Base-by-base conservation (phyloP, 805 yeast genomes). In the Maudiozyma bulderi region DNA sequence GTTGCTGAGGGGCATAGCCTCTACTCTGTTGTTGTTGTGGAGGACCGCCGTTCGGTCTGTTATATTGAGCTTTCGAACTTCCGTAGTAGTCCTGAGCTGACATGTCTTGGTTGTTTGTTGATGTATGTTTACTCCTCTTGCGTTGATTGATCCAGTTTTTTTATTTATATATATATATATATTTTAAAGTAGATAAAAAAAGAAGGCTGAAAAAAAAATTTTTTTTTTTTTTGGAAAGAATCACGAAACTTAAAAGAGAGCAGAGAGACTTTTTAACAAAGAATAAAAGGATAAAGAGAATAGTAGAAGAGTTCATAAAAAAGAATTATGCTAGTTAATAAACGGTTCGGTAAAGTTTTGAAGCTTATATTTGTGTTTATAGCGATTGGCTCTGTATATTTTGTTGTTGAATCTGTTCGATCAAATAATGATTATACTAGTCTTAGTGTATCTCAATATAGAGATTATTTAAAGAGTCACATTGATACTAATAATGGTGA, bases 61-160 rank as follows among this genome's bases (percentile, higher is more conserved):
- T 20, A 13, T 40, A 31, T 15, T 38, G 47, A 42, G 32, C 34
- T 33, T 48, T 49, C 11, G 49, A 40, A 29, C 52, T 55, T 29
- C 54, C 52, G 51, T 59, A 59, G 43, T 60, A 60, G 31, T 60
- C 62, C 44, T 57, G 54, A 10, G 63, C 65, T 9, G 65, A 60
- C 65, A 60, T 60, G 11, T 40, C 13, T 20, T 28, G 20, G 15
- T 35, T 40, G 15, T 28, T 42, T 41, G 26, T 30, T 35, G 28
- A 5, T 15, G 6, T 11, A 5, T 20, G 28, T 11, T 4, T 33
- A 32, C 13, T 33, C n/a, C 29, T 33, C 3, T 15, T 31, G 26
- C 26, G 26, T 20, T 20, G 2, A 20, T 20, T 20, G 26, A 20
- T 20, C 26, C 26, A 20, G 26, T 20, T 20, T 20, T 20, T 20